Evolutionary conservation across 768 basidiomycete species (phyloP).

Genomic region (Collybia nuda): DNA sequence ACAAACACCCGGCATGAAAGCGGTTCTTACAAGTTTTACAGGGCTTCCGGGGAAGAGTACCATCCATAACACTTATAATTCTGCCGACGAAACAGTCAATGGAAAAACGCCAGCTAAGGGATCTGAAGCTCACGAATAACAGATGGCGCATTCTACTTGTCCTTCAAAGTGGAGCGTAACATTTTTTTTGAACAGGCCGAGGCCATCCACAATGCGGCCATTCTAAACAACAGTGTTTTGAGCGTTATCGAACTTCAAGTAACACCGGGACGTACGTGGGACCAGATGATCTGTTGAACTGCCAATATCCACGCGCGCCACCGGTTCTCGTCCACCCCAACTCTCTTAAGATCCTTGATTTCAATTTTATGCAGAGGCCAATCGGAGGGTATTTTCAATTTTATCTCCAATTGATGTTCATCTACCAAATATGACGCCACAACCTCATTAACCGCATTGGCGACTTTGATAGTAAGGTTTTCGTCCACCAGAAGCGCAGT

Average conservation of each 20-base stretch:
- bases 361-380: conserved; percentile 91
- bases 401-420: conserved; percentile 91
- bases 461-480: conserved; percentile 78
- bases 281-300: conserved; percentile 87
- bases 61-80: conserved; percentile 89
- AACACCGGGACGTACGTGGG: conserved; percentile 59
- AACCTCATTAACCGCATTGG: conserved; percentile 73
- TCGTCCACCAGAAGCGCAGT: conserved; percentile 68
- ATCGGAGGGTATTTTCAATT: conserved; percentile 80
- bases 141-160: conserved; percentile 94
- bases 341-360: conserved; percentile 77
- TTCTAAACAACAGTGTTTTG: conserved; percentile 49
- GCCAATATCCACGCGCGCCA: conserved; percentile 95
- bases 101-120: background rate
- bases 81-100: conserved; percentile 35
- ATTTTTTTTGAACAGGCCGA: conserved; percentile 92
- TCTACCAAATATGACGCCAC: conserved; percentile 85
- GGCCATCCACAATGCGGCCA: conserved; percentile 84
- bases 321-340: conserved; percentile 85
- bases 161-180: conserved; percentile 93
- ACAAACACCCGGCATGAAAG: conserved; percentile 91
- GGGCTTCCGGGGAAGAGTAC: conserved; percentile 82
- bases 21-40: conserved; percentile 94
- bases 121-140: conserved; percentile 70
- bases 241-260: background rate